Evolutionary conservation across 352 stramenopile genomes (phyloP), one percentile per base, ranked within the genome.

Genomic region (Phytophthora rubi): DNA sequence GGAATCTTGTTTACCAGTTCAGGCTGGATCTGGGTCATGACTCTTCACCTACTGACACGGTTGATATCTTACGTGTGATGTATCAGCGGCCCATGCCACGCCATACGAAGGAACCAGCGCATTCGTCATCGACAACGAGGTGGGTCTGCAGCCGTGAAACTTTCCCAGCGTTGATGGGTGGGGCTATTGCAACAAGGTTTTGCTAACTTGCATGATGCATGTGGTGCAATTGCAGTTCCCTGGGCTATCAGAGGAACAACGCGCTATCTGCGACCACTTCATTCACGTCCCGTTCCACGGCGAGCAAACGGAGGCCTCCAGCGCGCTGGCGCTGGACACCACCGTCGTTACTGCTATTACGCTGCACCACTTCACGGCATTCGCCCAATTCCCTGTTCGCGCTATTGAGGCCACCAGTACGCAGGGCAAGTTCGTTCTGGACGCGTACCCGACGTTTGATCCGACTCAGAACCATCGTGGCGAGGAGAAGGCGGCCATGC

Each of bases 121-220:
- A 47, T 94, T 94, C 44, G 82, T 94, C 59, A 73, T 94, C 45
- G 83, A 87, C 71, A 94, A 94, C 62, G 86, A 94, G 75, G 81
- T 86, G 28, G 18, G 72, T 62, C 49, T 5, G 26, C 42, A 42
- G 42, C 21, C n/a, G 53, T 60, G 42, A 62, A 39, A 21, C 26
- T 53, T 9, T 2, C 35, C 23, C 23, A 26, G 23, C 23, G 23
- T 26, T 26, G 23, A 26, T 26, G 23, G 23, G 6, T 42, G 35
- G 56, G 47, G 59, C 39, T 55, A 35, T 53, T 45, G 59, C 15
- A 53, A 12, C n/a, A 10, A 21, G 3, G 3, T 23, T 47, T 13
- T 58, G 18, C 44, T 65, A 30, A 61, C 6, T 3, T 59, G 55
- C 13, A n/a, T 63, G 39, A 15, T 48, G 18, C 10, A 6, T 37